A percentile compares a stretch with the other conserved stretches of the same genome.
phyloP scores from a whole-genome alignment of 208 protist species.

The Acanthamoeba quina region DNA sequence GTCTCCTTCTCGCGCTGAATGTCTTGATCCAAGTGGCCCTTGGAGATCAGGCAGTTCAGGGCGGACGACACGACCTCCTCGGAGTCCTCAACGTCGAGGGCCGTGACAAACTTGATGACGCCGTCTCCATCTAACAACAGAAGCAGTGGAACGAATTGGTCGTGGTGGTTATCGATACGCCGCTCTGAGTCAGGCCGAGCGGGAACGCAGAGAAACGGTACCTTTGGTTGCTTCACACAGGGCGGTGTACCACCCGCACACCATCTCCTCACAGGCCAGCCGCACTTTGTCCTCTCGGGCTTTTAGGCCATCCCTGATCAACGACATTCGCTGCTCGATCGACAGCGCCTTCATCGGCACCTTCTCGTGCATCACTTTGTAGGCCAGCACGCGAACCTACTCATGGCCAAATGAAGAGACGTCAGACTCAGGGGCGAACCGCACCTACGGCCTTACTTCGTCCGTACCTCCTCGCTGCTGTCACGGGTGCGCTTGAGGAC shows the following conservation, averaged over 20 bases:
- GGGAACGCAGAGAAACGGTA: not conserved
- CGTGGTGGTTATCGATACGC: too few relatives aligned
- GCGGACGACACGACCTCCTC: slow-evolving; percentile 21
- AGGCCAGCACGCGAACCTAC: slow-evolving; percentile 21
- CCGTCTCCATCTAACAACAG: too few relatives aligned
- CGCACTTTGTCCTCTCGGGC: slow-evolving; percentile 23
- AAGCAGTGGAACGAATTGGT: too few relatives aligned
- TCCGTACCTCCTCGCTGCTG: not conserved
- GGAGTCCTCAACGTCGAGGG: slow-evolving; percentile 19
- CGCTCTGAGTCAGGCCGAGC: not conserved
- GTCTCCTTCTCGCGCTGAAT: slow-evolving; percentile 35
- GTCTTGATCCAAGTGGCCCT: slow-evolving; percentile 14
- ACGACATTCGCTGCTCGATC: slow-evolving; percentile 32
- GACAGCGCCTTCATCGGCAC: slow-evolving; percentile 48
- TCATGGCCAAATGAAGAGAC: not conserved
- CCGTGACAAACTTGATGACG: not conserved
- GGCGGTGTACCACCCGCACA: slow-evolving; percentile 45
- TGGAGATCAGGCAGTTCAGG: not conserved
- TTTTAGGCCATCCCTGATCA: slow-evolving; percentile 9
- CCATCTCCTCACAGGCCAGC: slow-evolving; percentile 52
- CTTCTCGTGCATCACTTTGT: not conserved
- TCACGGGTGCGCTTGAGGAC: slow-evolving; percentile 29
- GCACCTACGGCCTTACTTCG: not conserved
- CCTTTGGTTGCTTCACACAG: not conserved
- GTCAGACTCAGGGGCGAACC: not conserved